Conservation (phyloP, 805 yeast species). For the Candida stauntonica region DNA sequence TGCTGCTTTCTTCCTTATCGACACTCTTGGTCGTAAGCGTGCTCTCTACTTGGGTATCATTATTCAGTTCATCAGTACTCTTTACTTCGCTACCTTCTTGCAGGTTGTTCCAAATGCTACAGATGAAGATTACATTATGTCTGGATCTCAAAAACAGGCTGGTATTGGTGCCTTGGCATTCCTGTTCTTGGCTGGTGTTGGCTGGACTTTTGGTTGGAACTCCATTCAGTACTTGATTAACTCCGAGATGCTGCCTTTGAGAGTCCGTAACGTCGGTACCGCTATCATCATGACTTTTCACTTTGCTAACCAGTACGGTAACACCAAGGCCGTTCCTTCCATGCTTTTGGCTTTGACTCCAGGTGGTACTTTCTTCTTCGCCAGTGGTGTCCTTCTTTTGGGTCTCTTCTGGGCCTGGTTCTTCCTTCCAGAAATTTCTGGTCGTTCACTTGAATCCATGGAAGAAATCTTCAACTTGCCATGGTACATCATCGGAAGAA, state of each 20-base stretch:
- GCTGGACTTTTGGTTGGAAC: constrained; percentile 60
- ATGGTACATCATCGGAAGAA: constrained; percentile 55
- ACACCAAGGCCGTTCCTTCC: constrained; percentile 49
- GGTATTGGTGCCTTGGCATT: constrained; percentile 48
- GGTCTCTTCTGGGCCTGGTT: constrained; percentile 38
- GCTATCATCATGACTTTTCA: constrained; percentile 52
- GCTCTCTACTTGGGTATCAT: constrained; percentile 46
- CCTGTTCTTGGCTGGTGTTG: constrained; percentile 45
- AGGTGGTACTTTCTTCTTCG: constrained; percentile 50
- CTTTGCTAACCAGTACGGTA: constrained; percentile 53
- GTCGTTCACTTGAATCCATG: constrained; percentile 37
- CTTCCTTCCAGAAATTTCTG: constrained; percentile 36
- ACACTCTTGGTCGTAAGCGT: constrained; percentile 47
- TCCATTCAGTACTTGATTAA: constrained; percentile 50
- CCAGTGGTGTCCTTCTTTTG: constrained; percentile 37
- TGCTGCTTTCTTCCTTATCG: constrained; percentile 50
- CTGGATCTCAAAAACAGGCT: constrained; percentile 33
- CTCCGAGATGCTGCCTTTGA: constrained; percentile 51
- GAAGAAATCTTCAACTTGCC: constrained; percentile 39
- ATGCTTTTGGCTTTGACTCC: constrained; percentile 43
- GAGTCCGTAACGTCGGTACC: constrained; percentile 45
- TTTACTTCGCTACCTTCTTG: constrained; percentile 45
- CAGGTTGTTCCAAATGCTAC: constrained; percentile 42
- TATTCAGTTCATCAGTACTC: constrained; percentile 38
- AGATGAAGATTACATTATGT: constrained; percentile 27